Conservation (phyloP, 2,329 filamentous ascomycete genomes). For the Diaporthe caulivora region DNA sequence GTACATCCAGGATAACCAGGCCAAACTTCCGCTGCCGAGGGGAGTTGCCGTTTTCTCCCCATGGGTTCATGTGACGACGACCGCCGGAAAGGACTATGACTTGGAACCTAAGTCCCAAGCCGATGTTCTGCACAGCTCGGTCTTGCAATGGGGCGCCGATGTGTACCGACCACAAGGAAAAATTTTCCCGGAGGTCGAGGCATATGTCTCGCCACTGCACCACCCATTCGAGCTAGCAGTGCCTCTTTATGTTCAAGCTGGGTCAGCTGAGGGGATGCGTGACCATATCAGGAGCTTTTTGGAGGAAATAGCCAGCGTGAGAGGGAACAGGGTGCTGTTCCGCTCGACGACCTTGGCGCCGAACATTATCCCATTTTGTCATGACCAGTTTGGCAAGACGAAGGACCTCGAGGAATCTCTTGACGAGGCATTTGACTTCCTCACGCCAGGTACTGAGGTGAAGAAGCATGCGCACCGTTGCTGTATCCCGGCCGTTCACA, state of each 20-base stretch:
- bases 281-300: conserved; percentile 40
- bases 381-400: conserved; percentile 5
- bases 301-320: conserved; percentile 39
- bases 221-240: conserved; percentile 42
- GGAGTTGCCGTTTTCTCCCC: conserved; percentile 24
- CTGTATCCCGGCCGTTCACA: neutral
- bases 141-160: conserved; percentile 44
- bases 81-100: conserved; percentile 18
- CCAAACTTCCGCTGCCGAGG: conserved; percentile 29
- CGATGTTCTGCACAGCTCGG: conserved; percentile 40
- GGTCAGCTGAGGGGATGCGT: conserved; percentile 40
- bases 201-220: conserved; percentile 43
- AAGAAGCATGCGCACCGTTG: neutral
- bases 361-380: conserved; percentile 17
- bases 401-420: conserved; percentile 6
- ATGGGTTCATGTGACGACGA: conserved; percentile 14
- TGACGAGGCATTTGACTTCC: conserved; percentile 1
- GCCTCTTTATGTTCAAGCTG: conserved; percentile 42
- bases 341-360: conserved; percentile 4
- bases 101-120: neutral
- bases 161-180: conserved; percentile 39
- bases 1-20: conserved; percentile 36
- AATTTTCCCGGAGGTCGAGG: conserved; percentile 30
- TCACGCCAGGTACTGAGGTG: neutral
- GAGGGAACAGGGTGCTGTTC: conserved; percentile 22